Evolutionary conservation across 768 basidiomycete genomes (phyloP).

Genomic region (Kwoniella botswanensis): DNA sequence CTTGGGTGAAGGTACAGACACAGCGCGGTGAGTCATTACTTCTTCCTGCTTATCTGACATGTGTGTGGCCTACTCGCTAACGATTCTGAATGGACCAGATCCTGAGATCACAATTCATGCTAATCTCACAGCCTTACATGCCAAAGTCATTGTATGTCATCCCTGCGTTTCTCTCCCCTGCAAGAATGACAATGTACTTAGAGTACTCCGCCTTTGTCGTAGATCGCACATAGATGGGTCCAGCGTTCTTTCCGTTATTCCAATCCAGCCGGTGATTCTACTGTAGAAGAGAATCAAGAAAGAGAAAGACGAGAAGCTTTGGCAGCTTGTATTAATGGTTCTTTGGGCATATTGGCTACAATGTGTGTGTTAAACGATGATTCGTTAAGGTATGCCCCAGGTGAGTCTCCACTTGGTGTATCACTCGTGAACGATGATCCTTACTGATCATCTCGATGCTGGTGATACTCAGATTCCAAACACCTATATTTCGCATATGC

Average conservation of each 20-base stretch:
- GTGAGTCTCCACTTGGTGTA: background rate
- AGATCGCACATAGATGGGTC: conserved; percentile 22
- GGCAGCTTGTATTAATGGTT: conserved; percentile 18
- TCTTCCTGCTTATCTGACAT: background rate
- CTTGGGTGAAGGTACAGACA: conserved; percentile 13
- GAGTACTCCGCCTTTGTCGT: background rate
- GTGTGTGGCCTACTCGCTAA: background rate
- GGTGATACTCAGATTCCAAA: conserved; percentile 10
- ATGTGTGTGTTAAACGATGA: conserved; percentile 18
- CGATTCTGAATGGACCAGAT: background rate
- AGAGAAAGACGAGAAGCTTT: conserved; percentile 19
- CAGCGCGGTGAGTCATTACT: conserved; percentile 6
- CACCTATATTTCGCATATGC: conserved; percentile 23
- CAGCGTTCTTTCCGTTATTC: conserved; percentile 12
- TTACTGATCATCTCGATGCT: background rate
- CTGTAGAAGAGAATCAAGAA: conserved; percentile 11
- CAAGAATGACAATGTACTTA: background rate
- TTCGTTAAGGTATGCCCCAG: conserved; percentile 10
- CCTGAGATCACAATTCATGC: conserved; percentile 15
- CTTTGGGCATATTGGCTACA: conserved; percentile 7
- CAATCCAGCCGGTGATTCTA: background rate
- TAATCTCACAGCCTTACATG: conserved; percentile 9
- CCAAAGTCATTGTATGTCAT: conserved; percentile 22
- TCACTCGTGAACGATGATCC: background rate
- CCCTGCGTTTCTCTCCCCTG: background rate